Evolutionary conservation across 768 basidiomycete genomes (phyloP).

Genomic region (Myochromella boudieri): DNA sequence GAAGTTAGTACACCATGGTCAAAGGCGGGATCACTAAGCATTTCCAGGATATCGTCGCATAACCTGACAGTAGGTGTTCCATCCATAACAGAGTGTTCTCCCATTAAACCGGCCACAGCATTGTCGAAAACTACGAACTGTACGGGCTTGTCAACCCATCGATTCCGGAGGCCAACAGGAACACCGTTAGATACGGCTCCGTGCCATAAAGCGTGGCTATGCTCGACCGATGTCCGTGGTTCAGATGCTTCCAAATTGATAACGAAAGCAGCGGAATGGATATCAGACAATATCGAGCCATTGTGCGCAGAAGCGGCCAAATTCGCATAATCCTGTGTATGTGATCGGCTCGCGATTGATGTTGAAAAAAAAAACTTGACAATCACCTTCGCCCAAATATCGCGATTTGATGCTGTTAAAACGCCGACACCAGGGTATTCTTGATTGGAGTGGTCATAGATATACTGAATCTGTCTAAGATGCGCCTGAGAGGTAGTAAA

Average conservation of each 20-base stretch:
- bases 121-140: constrained; percentile 88
- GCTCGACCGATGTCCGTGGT: constrained; percentile 51
- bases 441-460: constrained; percentile 61
- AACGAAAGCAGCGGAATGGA: constrained; percentile 85
- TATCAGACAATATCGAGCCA: constrained; percentile 59
- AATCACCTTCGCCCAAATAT: constrained; percentile 87
- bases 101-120: constrained; percentile 80
- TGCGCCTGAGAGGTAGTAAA: neutral
- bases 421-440: constrained; percentile 77
- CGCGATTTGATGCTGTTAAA: constrained; percentile 77
- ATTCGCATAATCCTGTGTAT: constrained; percentile 57
- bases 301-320: constrained; percentile 64
- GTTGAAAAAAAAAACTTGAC: neutral
- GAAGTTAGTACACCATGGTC: constrained; percentile 50
- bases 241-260: constrained; percentile 72
- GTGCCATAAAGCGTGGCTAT: constrained; percentile 80
- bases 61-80: constrained; percentile 79
- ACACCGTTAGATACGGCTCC: constrained; percentile 55
- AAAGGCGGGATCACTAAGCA: constrained; percentile 59
- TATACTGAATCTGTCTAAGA: constrained; percentile 66
- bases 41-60: constrained; percentile 66
- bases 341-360: neutral
- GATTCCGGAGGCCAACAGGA: constrained; percentile 63
- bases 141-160: constrained; percentile 89
- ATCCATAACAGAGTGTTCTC: constrained; percentile 92